Evolutionary conservation across 495 filamentous ascomycete genomes (phyloP), one percentile per base, ranked within the genome.

Genomic region (Neurospora africana): DNA sequence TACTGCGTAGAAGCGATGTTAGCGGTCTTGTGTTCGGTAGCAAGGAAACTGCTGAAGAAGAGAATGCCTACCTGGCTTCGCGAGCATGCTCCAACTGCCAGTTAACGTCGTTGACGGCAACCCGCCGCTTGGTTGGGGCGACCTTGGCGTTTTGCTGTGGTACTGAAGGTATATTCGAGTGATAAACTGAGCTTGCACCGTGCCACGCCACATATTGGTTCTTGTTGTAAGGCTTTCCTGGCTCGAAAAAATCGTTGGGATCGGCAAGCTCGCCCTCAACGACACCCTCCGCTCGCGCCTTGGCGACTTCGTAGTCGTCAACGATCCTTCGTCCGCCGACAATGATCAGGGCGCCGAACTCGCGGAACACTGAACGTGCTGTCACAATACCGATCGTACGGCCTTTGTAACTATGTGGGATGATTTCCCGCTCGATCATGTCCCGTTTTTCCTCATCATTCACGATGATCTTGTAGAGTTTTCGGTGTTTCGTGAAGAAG

Each of bases 151-250:
- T 90, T 67, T 89, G 89, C 76, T 89, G 82, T 1, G 95, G 94
- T 19, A 94, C 87, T 35, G 91, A 89, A 2, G 94, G 92, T 0
- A 85, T 89, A 38, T 88, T 90, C 1, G 92, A 92, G 76, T 98
- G 94, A 77, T 99, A 99, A 15, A 99, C 95, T 47, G 90, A 89
- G 75, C 94, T 98, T 23, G 95, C 95, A 35, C 95, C 95, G 77
- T 97, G 93, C 95, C 95, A 99, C 19, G 95, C 95, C 3, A 99
- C 95, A 76, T 97, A 99, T 75, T 97, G 94, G 75, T 98, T 97
- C 76, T 91, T 90, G 82, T 98, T 96, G 82, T 98, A 98, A 4
- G 86, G 81, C 75, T 94, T 91, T 17, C 91, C 91, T 15, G 88
- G 86, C 10, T 83, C 91, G 21, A 94, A 85, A 70, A 86, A 86